These are phyloP conservation scores for Yamadazyma nakazawae DNA, from an alignment of 805 yeast genomes.

Conservation along the genomic window DNA sequence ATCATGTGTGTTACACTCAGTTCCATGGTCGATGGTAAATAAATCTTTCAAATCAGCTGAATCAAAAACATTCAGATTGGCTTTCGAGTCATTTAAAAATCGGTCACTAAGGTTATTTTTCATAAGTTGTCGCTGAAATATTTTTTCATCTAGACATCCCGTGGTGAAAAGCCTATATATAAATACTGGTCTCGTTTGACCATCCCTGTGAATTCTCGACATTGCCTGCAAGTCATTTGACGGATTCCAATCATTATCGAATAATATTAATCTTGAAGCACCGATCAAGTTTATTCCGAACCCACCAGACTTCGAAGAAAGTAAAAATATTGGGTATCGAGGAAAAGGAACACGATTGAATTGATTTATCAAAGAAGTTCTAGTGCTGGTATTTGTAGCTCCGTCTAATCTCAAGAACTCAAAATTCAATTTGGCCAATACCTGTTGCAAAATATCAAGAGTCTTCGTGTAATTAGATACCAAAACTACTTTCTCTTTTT, in stretches of 20 bases:
- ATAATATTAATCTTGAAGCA: slow-evolving; percentile 78
- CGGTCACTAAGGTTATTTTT: slow-evolving; percentile 76
- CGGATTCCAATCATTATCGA: slow-evolving; percentile 98
- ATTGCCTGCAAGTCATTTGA: slow-evolving; percentile 88
- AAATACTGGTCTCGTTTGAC: slow-evolving; percentile 74
- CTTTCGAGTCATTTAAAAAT: slow-evolving; percentile 45
- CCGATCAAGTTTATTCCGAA: slow-evolving; percentile 88
- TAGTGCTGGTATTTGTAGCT: slow-evolving; percentile 60
- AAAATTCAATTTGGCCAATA: slow-evolving; percentile 48
- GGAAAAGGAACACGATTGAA: slow-evolving; percentile 54
- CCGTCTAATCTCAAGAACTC: slow-evolving; percentile 77
- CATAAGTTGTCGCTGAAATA: slow-evolving; percentile 85
- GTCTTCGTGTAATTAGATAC: slow-evolving; percentile 89
- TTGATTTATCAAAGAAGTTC: slow-evolving; percentile 63
- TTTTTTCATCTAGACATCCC: slow-evolving; percentile 92
- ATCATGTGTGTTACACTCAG: slow-evolving; percentile 73
- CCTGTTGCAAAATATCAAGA: slow-evolving; percentile 65
- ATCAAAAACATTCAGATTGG: slow-evolving; percentile 66
- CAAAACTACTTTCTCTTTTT: slow-evolving; percentile 72
- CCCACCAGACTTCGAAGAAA: slow-evolving; percentile 93
- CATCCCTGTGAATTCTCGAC: slow-evolving; percentile 94
- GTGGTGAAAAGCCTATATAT: slow-evolving; percentile 82
- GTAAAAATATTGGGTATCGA: slow-evolving; percentile 56
- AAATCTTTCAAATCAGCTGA: slow-evolving; percentile 67
- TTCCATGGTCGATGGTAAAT: slow-evolving; percentile 53